Evolutionary conservation across 179 eudicot genomes (phyloP).

Genomic region (Vitellaria paradoxa): DNA sequence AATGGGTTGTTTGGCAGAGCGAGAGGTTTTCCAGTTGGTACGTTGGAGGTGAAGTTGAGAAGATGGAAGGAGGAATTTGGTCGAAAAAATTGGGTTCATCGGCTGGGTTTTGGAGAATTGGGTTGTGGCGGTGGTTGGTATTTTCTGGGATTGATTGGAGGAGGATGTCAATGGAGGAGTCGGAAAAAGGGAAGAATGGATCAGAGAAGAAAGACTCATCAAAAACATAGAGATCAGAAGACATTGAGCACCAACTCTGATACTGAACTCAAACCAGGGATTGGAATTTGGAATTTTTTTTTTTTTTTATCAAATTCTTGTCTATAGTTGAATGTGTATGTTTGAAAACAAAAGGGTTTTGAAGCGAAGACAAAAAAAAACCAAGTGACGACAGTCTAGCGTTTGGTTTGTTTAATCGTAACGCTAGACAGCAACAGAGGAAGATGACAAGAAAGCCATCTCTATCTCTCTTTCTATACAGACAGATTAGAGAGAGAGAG

Average conservation of each 20-base stretch:
- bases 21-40: conserved; percentile 56
- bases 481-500: too few relatives aligned
- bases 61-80: conserved; percentile 43
- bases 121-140: not conserved
- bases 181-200: conserved; percentile 43
- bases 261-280: not conserved
- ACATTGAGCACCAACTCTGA: conserved; percentile 32
- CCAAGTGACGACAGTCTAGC: conserved; percentile 10
- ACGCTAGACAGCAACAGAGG: conserved; percentile 19
- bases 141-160: conserved; percentile 40
- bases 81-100: conserved; percentile 39
- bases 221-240: conserved; percentile 60
- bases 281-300: not conserved
- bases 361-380: conserved; percentile 9
- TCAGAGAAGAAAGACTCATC: conserved; percentile 51
- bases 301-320: not conserved
- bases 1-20: conserved; percentile 37
- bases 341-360: not conserved
- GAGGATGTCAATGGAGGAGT: conserved; percentile 46
- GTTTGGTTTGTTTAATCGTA: conserved; percentile 22
- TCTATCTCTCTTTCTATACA: not conserved
- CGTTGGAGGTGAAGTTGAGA: conserved; percentile 66
- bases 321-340: not conserved
- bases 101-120: conserved; percentile 24
- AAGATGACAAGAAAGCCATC: conserved; percentile 32